Base-by-base conservation (phyloP, 2,329 filamentous ascomycete species). In the Madurella fahalii region DNA sequence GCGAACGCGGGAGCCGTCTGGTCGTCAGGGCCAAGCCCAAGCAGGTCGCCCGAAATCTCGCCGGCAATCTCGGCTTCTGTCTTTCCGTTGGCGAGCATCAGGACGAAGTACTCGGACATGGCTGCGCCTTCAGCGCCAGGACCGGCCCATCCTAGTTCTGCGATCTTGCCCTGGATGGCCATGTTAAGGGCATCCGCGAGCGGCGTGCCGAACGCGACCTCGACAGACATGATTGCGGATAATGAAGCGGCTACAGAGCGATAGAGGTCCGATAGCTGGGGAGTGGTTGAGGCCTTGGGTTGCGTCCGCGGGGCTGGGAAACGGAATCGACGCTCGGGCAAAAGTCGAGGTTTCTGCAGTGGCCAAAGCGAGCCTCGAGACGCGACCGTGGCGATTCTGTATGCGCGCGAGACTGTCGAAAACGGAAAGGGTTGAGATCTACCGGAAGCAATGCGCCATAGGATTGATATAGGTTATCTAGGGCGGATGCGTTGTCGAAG, bases 1-100 rank as follows among this genome's bases (percentile, higher is more conserved):
- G 92, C 85, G 68, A 99, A 97, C 52, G 92, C 86, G 58, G 82
- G 83, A 8, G 90, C 90, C 61, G 85, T 86, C 48, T 87, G 84
- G 64, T 96, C 93, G 57, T 95, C 91, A 45, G 90, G 85, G 2
- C 84, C 84, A 4, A 96, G 81, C 54, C 85, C 85, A 2, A 99
- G 81, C 41, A 99, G 81, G 65, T 99, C 94, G 61, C 86, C 87
- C 1, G 92, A 88, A 13, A 99, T 83, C 69, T 99, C 94, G 42
- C 83, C 77, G 9, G 91, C 88, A 61, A 99, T 93, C 69, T 96
- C 87, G 48, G 92, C 85, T 69, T 95, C 87, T 4, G 88, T 91
- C 72, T 96, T 96, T 65, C 92, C 90, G 73, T 96, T 97, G 59
- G 90, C 90, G 32, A 99, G 82, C 93, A 97, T 96, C 60, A 97